Base-by-base conservation (phyloP, 2,329 filamentous ascomycete genomes). In the Aspergillus tubingensis region DNA sequence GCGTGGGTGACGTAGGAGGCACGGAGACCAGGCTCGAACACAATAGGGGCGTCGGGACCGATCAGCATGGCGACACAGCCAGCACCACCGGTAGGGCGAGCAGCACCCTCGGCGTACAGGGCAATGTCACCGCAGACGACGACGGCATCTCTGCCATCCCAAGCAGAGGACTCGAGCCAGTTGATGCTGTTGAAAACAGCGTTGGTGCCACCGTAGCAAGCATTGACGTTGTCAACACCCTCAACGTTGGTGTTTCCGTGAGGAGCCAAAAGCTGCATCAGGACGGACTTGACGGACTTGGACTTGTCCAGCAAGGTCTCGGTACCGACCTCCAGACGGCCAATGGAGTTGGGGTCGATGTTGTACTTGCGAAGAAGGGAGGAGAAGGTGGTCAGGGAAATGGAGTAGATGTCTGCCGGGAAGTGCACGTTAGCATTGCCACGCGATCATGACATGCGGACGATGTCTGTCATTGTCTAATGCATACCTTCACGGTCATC, bases 221-320 rank as follows among this genome's bases (percentile, higher is more conserved):
- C 91, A 75, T 94, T 94, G 77, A 93, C 79, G 59, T 88, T 92
- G 79, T 94, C 91, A 54, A 93, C 85, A 77, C 91, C 91, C 81
- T 94, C 91, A 62, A 94, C 82, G 81, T 90, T 92, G 81, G 87
- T 90, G 82, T 94, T 94, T 70, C 90, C 88, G 54, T 76, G 76
- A 36, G 80, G 74, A 73, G 88, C 86, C 70, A 94, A 92, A 49
- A 94, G 84, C 82, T 93, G 91, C 91, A 94, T 94, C 67, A 94
- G 81, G 64, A 94, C 90, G 30, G 90, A 89, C 85, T 94, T 94
- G 81, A 93, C 91, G 49, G 91, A 93, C 85, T 94, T 94, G 76
- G 91, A 93, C 83, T 94, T 94, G 85, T 94, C 91, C 73, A 94
- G 82, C 59, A 94, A 82, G 66, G 91, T 94, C 84, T 94, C 91